A percentile compares a stretch with the other conserved stretches of the same genome.
These are phyloP conservation scores for Talaromyces piceae DNA, from an alignment of 2,329 filamentous ascomycete genomes.

Conservation along the genomic window DNA sequence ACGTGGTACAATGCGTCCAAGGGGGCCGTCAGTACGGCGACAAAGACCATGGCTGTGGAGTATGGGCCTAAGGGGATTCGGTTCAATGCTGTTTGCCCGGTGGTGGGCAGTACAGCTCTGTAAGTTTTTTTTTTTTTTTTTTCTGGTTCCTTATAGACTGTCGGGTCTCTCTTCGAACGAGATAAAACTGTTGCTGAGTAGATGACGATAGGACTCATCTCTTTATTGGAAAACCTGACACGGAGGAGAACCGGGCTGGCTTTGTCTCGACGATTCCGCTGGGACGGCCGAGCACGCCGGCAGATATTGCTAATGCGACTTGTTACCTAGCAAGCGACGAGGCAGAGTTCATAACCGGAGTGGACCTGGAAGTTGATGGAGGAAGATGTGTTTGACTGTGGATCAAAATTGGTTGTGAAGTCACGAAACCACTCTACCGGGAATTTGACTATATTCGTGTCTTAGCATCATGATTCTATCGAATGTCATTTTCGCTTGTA, in stretches of 20 bases:
- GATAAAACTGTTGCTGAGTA: neutral
- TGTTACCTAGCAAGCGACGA: slow-evolving; percentile 66
- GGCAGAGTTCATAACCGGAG: slow-evolving; percentile 62
- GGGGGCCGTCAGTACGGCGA: slow-evolving; percentile 27
- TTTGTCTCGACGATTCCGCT: slow-evolving; percentile 40
- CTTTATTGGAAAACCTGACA: slow-evolving; percentile 42
- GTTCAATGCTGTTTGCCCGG: slow-evolving; percentile 21
- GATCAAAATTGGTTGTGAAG: no score
- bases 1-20: slow-evolving; percentile 39
- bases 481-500: no score
- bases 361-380: slow-evolving; percentile 47
- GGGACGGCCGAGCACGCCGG: slow-evolving; percentile 36
- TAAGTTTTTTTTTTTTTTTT: slow-evolving; percentile 43
- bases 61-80: slow-evolving; percentile 18
- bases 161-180: no score
- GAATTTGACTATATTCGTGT: no score
- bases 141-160: no score
- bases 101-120: slow-evolving; percentile 19
- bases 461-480: no score
- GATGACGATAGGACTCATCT: slow-evolving; percentile 50
- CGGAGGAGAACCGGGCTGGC: slow-evolving; percentile 37
- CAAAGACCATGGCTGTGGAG: slow-evolving; percentile 21
- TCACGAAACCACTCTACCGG: no score
- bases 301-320: slow-evolving; percentile 64
- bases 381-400: neutral